Evolutionary conservation across 1,284 basidiomycete species (phyloP), one percentile per base, ranked within the genome.

Genomic region (Hymenochaete sp.): DNA sequence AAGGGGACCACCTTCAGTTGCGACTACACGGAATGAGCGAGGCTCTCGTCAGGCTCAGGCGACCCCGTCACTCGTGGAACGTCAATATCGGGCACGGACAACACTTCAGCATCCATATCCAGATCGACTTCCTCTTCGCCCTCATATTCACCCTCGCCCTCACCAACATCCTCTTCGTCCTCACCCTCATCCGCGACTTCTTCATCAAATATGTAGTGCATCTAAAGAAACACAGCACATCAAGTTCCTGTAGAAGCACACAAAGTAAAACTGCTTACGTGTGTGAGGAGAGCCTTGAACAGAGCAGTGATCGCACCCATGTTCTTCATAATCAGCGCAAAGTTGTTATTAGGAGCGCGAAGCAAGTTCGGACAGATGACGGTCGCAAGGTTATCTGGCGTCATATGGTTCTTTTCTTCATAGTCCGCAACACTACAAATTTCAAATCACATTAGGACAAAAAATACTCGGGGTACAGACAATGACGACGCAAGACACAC

Each of bases 361-460:
- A 81, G 60, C 44, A 90, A 62, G 55, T 86, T 87, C 2, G 85
- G 86, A 50, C 83, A 84, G 61, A 89, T 88, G 18, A 89, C 83
- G 38, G 87, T 88, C 0, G 87, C 80, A 3, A 90, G 67, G 4
- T 82, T 81, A 53, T 86, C 81, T 0, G 84, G 78, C 1, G 82
- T 86, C 87, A 90, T 90, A 51, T 90, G 83, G 55, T 90, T 91
- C 39, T 79, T 72, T 48, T 87, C 83, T 57, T 91, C 87, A 59
- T 73, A 86, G 55, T 90, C 87, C 6, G 84, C 86, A 22, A 90
- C 82, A 56, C 84, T 86, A 57, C 2, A 47, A 31, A 26, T 19
- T 21, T 14, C 18, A 19, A 28, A 22, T 45, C 14, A n/a, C 45
- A 41, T 48, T 14, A 31, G 9, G 28, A 31, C 28, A 31, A 14